Conservation (phyloP, 2,329 filamentous ascomycete genomes). For the Byssochlamys sp. region DNA sequence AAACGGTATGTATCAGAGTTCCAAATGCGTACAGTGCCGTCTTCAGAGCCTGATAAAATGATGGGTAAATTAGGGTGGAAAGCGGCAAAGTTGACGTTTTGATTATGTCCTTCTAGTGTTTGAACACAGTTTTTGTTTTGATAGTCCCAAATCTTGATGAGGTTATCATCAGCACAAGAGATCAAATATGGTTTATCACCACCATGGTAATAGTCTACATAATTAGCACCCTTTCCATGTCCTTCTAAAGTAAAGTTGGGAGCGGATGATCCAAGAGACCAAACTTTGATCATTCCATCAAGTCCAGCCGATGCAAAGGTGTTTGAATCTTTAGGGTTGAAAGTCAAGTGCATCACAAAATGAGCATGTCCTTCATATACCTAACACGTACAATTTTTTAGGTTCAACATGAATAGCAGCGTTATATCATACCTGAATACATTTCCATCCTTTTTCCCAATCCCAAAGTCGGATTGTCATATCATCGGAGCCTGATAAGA, state of each 20-base stretch:
- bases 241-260: constrained; percentile 95
- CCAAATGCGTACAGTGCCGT: constrained; percentile 96
- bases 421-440: constrained; percentile 92
- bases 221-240: constrained; percentile 94
- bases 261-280: constrained; percentile 86
- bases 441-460: constrained; percentile 98
- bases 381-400: too few relatives aligned
- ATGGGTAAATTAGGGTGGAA: constrained; percentile 95
- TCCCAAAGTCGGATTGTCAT: constrained; percentile 99
- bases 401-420: too few relatives aligned
- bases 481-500: constrained; percentile 91
- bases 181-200: constrained; percentile 76
- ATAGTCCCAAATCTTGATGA: constrained; percentile 98
- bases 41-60: constrained; percentile 95
- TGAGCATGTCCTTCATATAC: constrained; percentile 90
- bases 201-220: constrained; percentile 76
- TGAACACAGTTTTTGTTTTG: constrained; percentile 95
- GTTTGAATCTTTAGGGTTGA: constrained; percentile 96
- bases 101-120: constrained; percentile 90
- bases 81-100: constrained; percentile 95
- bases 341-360: constrained; percentile 92
- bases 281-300: constrained; percentile 94
- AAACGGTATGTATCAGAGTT: constrained; percentile 94
- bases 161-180: constrained; percentile 90
- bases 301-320: constrained; percentile 88